A percentile compares a stretch with the other conserved stretches of the same genome.
Conservation (phyloP, 148 eudicot species). For the Rhododendron molle region DNA sequence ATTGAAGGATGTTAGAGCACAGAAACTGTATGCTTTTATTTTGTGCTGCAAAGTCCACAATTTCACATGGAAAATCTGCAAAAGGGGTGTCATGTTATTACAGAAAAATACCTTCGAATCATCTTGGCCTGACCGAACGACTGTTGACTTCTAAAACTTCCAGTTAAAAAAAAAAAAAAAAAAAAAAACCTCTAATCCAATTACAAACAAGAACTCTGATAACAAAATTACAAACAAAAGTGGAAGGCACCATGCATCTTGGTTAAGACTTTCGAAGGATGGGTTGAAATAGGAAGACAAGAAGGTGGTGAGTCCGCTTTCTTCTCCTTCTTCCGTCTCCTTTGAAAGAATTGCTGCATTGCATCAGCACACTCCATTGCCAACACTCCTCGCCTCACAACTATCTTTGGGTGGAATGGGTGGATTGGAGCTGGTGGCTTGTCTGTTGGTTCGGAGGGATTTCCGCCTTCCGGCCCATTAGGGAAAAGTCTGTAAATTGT, state of each 20-base stretch:
- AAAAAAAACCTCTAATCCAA: neutral
- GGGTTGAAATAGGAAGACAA: constrained; percentile 46
- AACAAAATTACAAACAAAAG: constrained; percentile 32
- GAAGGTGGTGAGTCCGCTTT: constrained; percentile 39
- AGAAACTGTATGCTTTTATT: neutral
- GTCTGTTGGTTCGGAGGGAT: constrained; percentile 32
- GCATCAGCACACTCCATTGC: constrained; percentile 72
- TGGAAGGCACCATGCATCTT: constrained; percentile 64
- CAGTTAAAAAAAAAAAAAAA: no score
- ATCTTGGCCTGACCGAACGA: neutral
- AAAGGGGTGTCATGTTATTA: neutral
- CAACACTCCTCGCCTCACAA: constrained; percentile 62
- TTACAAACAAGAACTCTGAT: constrained; percentile 25
- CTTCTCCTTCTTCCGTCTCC: constrained; percentile 56
- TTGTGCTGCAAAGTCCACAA: neutral
- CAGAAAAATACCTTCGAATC: neutral
- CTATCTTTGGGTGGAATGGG: constrained; percentile 88
- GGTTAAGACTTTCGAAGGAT: constrained; percentile 45
- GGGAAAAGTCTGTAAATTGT: constrained; percentile 67
- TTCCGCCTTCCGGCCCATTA: constrained; percentile 33
- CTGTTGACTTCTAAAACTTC: neutral
- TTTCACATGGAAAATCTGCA: neutral
- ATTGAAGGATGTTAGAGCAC: neutral
- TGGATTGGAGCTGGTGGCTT: constrained; percentile 79
- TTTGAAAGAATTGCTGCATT: constrained; percentile 88